Conservation (phyloP, 441 rosid genomes). For the Oxalis stricta region DNA sequence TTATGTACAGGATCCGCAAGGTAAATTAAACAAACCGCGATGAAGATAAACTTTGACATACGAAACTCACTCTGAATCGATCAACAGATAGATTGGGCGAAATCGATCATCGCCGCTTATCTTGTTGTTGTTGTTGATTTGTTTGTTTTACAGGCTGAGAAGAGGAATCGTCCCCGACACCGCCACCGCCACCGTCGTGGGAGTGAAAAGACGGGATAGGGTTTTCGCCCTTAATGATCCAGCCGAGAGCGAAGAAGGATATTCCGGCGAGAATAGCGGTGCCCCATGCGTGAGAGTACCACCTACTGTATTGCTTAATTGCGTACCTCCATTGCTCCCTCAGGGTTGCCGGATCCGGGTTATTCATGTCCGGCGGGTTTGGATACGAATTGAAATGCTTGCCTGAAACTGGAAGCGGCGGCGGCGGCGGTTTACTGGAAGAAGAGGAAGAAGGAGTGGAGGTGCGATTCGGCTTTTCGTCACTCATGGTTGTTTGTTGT, state of each 20-base stretch:
- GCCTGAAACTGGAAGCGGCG: not conserved
- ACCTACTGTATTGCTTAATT: conserved; percentile 53
- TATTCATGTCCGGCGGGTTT: conserved; percentile 48
- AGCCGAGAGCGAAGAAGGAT: conserved; percentile 81
- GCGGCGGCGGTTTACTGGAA: conserved; percentile 49
- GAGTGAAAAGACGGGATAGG: conserved; percentile 61
- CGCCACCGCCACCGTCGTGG: no score
- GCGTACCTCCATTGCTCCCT: conserved; percentile 91
- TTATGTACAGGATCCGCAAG: no score
- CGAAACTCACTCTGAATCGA: no score
- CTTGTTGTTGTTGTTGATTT: no score
- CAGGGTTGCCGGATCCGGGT: conserved; percentile 60
- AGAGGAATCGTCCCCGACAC: no score
- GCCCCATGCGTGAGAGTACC: conserved; percentile 95
- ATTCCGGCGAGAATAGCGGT: conserved; percentile 79
- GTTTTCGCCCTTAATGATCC: conserved; percentile 80
- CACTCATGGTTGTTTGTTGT: conserved; percentile 12
- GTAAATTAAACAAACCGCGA: no score
- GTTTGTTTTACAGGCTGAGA: no score
- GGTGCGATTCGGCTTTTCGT: conserved; percentile 15
- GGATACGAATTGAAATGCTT: no score
- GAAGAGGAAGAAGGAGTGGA: conserved; percentile 9
- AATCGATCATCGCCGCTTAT: no score
- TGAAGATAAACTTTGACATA: no score
- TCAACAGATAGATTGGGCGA: no score